Percentiles rank a stretch among this genome's conserved stretches.
Conservation (phyloP, 805 yeast species). For the Saturnispora mendoncae region DNA sequence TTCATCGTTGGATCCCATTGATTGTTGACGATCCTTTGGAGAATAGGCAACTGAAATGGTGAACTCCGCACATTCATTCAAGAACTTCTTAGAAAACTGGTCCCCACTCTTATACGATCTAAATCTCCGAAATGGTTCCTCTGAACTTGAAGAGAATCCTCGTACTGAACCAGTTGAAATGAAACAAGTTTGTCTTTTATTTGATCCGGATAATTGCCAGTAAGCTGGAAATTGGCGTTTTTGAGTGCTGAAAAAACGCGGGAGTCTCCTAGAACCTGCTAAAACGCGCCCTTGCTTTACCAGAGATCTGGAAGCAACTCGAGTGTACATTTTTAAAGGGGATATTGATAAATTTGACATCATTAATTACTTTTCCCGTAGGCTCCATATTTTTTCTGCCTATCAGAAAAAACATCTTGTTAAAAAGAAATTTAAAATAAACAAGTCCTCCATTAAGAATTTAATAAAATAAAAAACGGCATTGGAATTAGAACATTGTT, state of each 20-base stretch:
- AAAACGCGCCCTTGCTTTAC: neutral
- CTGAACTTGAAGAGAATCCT: constrained; percentile 10
- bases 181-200: constrained; percentile 1
- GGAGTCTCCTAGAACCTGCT: neutral
- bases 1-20: constrained; percentile 22
- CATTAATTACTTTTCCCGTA: no score
- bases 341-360: neutral
- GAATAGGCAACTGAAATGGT: constrained; percentile 62
- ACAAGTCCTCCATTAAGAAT: no score
- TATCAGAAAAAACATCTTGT: no score
- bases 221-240: neutral
- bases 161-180: constrained; percentile 12
- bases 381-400: no score
- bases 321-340: neutral
- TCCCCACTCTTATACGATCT: constrained; percentile 24
- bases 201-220: neutral
- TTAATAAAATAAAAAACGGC: no score
- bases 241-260: neutral
- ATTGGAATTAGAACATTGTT: no score
- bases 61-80: constrained; percentile 32
- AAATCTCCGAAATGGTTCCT: constrained; percentile 20
- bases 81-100: constrained; percentile 20
- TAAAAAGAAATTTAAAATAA: no score
- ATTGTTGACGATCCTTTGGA: constrained; percentile 56
- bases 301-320: neutral